Conservation (phyloP, 257 asterid species). For the Nicotiana attenuata region DNA sequence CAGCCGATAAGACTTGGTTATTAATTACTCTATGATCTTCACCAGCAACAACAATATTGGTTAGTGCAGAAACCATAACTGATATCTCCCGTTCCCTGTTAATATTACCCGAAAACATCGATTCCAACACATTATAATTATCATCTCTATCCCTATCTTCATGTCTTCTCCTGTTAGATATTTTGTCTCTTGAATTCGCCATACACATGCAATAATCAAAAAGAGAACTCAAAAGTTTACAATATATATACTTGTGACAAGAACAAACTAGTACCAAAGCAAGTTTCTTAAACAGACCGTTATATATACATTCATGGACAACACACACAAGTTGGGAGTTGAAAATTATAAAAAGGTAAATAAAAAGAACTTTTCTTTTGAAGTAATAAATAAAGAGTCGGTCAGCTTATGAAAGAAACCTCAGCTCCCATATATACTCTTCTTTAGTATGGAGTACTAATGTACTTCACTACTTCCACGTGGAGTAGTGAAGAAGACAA, state of each 20-base stretch:
- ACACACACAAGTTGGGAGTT: background rate
- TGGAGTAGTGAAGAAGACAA: background rate
- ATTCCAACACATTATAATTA: background rate
- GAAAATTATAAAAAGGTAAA: background rate
- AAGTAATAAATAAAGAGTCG: background rate
- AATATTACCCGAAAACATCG: conserved; percentile 19
- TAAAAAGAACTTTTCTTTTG: background rate
- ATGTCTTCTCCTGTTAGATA: background rate
- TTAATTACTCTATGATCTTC: background rate
- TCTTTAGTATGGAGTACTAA: too few relatives aligned
- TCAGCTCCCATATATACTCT: background rate
- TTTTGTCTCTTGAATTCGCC: conserved; percentile 24
- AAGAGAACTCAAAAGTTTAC: background rate
- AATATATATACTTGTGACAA: conserved; percentile 2
- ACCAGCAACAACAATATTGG: conserved; percentile 56
- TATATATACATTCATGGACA: conserved; percentile 7
- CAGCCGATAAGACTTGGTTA: background rate
- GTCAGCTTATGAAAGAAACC: background rate
- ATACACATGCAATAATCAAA: conserved; percentile 18
- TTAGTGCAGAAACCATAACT: conserved; percentile 63
- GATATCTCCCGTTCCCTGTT: conserved; percentile 68
- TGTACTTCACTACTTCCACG: too few relatives aligned
- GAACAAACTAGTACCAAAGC: background rate
- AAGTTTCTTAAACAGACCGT: conserved; percentile 4
- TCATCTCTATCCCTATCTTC: background rate